Conservation (phyloP, 2,329 filamentous ascomycete species). For the Fusarium globosum region DNA sequence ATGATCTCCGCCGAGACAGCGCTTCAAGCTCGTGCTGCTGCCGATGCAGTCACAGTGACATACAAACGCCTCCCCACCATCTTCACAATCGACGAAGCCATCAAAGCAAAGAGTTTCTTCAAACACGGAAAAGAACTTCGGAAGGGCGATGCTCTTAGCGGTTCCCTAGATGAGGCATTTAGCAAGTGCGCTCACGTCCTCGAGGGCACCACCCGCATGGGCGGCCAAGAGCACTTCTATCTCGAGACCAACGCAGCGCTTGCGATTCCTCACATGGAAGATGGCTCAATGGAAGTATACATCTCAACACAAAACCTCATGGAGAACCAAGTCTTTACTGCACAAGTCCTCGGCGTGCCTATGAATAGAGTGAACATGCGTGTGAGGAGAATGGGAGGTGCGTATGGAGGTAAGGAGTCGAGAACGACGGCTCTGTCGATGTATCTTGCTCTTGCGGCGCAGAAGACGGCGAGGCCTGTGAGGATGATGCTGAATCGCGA, state of each 20-base stretch:
- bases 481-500: conserved; percentile 4
- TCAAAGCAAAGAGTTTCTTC: conserved; percentile 2
- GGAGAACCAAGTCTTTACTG: conserved; percentile 2
- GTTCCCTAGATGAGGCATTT: neutral
- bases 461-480: neutral
- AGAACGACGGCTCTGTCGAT: neutral
- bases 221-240: conserved; percentile 5
- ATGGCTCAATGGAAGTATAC: neutral
- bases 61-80: neutral
- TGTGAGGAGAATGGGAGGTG: neutral
- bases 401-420: neutral
- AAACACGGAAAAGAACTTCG: neutral
- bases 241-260: neutral
- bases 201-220: neutral
- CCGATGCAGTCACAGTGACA: neutral
- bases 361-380: conserved; percentile 3
- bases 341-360: neutral
- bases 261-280: neutral
- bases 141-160: neutral
- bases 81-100: conserved; percentile 7
- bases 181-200: neutral
- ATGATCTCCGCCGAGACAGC: conserved; percentile 6
- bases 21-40: neutral
- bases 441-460: conserved; percentile 2
- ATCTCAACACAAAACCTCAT: neutral